A percentile compares a stretch with the other conserved stretches of the same genome.
Evolutionary conservation across 805 yeast species (phyloP).

Genomic region (Blastobotrys peoriensis): DNA sequence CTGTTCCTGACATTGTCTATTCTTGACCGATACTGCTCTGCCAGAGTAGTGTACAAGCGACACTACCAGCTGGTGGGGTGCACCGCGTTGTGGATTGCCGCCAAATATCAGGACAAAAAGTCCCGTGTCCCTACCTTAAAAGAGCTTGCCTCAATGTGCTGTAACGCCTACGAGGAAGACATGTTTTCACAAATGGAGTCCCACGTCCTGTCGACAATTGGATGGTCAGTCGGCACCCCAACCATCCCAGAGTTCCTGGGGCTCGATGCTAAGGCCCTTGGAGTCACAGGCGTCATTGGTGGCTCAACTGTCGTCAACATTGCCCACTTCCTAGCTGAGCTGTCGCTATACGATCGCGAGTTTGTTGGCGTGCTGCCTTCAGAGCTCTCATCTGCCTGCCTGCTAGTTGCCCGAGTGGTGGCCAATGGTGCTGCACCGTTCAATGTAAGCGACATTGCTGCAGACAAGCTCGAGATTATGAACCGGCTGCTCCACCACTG

Average conservation of each 20-base stretch:
- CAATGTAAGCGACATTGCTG: background rate
- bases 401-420: constrained; percentile 15
- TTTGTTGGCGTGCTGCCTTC: constrained; percentile 29
- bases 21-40: constrained; percentile 87
- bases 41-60: constrained; percentile 73
- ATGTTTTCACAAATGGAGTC: constrained; percentile 72
- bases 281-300: constrained; percentile 4
- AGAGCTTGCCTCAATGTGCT: constrained; percentile 69
- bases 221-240: constrained; percentile 68
- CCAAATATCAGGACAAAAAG: constrained; percentile 72
- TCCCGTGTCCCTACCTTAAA: constrained; percentile 67
- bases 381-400: constrained; percentile 32
- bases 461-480: constrained; percentile 27
- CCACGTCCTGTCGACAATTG: constrained; percentile 63
- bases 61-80: constrained; percentile 89
- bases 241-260: constrained; percentile 42
- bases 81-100: constrained; percentile 88
- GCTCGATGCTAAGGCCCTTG: constrained; percentile 11
- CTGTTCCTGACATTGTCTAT: constrained; percentile 64
- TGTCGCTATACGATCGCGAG: constrained; percentile 31
- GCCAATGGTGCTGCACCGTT: background rate
- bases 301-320: constrained; percentile 21
- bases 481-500: constrained; percentile 31
- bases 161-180: constrained; percentile 53
- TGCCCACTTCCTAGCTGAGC: constrained; percentile 34